Evolutionary conservation across 495 filamentous ascomycete species (phyloP), one percentile per base, ranked within the genome.

Genomic region (Hypoxylon lenormandii): DNA sequence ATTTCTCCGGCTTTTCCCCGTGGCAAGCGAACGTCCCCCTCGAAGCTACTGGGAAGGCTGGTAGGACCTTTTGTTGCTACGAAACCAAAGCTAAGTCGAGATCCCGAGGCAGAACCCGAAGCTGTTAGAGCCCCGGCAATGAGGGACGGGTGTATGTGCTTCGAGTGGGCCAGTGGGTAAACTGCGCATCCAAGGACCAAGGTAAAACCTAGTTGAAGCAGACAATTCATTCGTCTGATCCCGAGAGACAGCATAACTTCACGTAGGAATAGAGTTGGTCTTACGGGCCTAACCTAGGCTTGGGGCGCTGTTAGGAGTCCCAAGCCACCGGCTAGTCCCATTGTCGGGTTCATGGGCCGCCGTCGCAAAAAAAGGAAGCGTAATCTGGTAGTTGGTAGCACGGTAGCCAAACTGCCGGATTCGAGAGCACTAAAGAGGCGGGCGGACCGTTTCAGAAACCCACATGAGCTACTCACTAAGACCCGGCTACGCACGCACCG

Each of bases 351-450:
- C 36, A 37, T 66, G 58, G 62, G 30, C 67, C 67, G 67, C 30
- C n/a, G 56, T 50, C 36, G 61, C 51, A 51, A 66, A 60, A 66
- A 26, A 28, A 28, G 26, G 30, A 33, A 33, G 2, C 51, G 59
- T 56, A 59, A 64, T 63, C 47, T 59, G 59, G 40, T 22, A 33
- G 30, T 33, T 4, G 30, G 30, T 33, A 33, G 10, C 10, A 8
- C 4, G 28, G 26, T 53, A 52, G 61, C 60, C 61, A 62, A 66
- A 65, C 62, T 66, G 52, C 68, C 68, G 62, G 62, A 58, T 66
- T 54, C 45, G 28, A 45, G 30, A 33, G 54, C 10, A 26, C 62
- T 66, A 62, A 42, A 43, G 23, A 33, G 30, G 30, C 47, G 58
- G 22, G 19, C 51, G 56, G 67, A 36, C 47, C 45, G 68, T 66